These are phyloP conservation scores for Xanthoconium separans DNA, from an alignment of 1,284 basidiomycete species.

Conservation along the genomic window DNA sequence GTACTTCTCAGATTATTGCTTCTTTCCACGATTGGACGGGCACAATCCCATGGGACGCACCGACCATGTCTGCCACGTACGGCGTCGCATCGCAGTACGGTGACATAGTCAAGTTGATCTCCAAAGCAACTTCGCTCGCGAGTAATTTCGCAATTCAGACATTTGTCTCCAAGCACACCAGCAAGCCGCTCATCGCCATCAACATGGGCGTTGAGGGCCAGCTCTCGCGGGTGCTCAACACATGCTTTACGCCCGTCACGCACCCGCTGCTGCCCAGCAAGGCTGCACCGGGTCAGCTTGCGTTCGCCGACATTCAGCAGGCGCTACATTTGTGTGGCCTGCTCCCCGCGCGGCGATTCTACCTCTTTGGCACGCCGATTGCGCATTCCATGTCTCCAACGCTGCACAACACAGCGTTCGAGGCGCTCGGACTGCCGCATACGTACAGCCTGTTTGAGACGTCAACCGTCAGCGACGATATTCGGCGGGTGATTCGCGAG, in stretches of 20 bases:
- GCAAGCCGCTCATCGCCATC: conserved; percentile 88
- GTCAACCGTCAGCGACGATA: conserved; percentile 58
- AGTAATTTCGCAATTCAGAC: conserved; percentile 83
- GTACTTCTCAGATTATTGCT: conserved; percentile 79
- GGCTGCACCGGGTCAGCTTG: conserved; percentile 92
- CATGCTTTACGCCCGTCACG: conserved; percentile 86
- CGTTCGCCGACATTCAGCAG: conserved; percentile 82
- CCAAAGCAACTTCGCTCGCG: conserved; percentile 71
- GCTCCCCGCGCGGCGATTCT: conserved; percentile 71
- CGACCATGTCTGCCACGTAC: conserved; percentile 69
- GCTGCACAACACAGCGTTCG: conserved; percentile 90
- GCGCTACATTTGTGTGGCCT: conserved; percentile 82
- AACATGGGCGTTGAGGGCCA: conserved; percentile 93
- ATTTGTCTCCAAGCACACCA: conserved; percentile 58
- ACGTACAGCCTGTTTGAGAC: conserved; percentile 81
- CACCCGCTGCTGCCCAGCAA: conserved; percentile 81
- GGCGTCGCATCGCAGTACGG: conserved; percentile 65
- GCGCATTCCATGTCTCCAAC: conserved; percentile 89
- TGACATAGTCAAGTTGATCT: conserved; percentile 92
- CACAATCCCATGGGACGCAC: conserved; percentile 77
- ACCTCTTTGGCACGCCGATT: conserved; percentile 90
- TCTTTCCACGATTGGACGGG: conserved; percentile 97
- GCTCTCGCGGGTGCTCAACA: conserved; percentile 86
- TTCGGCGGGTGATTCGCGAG: conserved; percentile 62
- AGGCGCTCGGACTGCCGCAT: conserved; percentile 81